Evolutionary conservation across 805 yeast species (phyloP).

Genomic region (Lachancea sp.): DNA sequence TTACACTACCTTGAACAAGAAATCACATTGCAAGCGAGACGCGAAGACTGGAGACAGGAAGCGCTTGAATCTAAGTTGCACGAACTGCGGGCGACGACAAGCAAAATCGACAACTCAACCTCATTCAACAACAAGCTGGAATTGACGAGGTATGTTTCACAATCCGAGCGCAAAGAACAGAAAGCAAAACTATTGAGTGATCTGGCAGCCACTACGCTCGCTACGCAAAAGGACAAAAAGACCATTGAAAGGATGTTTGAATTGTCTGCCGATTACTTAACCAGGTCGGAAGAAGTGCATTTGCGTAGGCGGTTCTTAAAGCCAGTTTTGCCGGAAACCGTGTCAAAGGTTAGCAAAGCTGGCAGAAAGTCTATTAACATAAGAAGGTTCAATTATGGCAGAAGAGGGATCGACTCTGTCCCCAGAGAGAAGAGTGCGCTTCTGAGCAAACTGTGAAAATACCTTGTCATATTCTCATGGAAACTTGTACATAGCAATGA

Average conservation of each 20-base stretch:
- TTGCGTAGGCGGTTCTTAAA: conserved; percentile 49
- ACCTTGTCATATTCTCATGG: not conserved
- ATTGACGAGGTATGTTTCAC: conserved; percentile 19
- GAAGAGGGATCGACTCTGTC: conserved; percentile 45
- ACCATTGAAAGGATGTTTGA: conserved; percentile 40
- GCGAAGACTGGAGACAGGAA: conserved; percentile 33
- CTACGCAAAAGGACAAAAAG: conserved; percentile 29
- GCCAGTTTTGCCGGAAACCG: conserved; percentile 47
- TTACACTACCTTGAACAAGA: conserved; percentile 46
- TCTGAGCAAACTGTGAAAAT: conserved; percentile 20
- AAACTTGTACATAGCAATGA: conserved; percentile 6
- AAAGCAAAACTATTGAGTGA: conserved; percentile 1
- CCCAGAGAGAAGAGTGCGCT: conserved; percentile 51
- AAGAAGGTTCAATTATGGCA: conserved; percentile 56
- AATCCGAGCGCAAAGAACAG: conserved; percentile 28
- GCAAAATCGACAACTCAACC: conserved; percentile 16
- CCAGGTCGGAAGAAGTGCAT: conserved; percentile 31
- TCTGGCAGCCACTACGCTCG: not conserved
- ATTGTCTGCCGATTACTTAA: conserved; percentile 27
- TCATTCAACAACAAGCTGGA: conserved; percentile 27
- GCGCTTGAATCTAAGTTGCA: conserved; percentile 20
- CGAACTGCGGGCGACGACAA: conserved; percentile 12
- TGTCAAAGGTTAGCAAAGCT: conserved; percentile 36
- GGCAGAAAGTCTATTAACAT: conserved; percentile 45
- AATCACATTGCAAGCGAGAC: conserved; percentile 36